Evolutionary conservation across 176 grass and related monocot species (phyloP).

Genomic region (Oryza meridionalis): DNA sequence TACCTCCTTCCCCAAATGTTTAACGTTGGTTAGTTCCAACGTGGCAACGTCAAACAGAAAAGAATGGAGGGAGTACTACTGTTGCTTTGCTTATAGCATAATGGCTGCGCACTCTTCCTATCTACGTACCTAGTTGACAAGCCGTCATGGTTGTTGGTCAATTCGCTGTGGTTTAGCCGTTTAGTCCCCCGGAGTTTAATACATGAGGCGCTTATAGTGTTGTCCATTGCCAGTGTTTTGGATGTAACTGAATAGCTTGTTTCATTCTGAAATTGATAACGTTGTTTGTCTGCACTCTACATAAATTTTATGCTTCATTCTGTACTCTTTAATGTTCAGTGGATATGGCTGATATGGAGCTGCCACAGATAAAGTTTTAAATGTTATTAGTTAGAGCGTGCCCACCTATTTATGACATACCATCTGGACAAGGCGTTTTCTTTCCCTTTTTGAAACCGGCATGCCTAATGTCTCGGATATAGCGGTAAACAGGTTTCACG

Average conservation of each 20-base stretch:
- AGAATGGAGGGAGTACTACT: background rate
- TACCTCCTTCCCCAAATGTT: no score
- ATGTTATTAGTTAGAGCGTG: background rate
- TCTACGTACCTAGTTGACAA: background rate
- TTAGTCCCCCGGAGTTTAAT: background rate
- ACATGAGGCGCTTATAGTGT: background rate
- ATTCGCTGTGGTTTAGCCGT: background rate
- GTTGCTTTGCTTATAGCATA: background rate
- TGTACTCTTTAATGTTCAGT: constrained; percentile 7
- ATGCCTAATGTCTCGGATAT: background rate
- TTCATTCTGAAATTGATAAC: background rate
- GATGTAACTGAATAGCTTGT: background rate
- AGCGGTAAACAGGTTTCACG: background rate
- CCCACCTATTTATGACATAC: background rate
- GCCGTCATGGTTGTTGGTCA: background rate
- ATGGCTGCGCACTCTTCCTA: background rate
- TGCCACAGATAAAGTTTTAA: background rate
- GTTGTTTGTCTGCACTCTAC: background rate
- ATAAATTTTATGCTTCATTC: background rate
- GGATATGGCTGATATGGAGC: background rate
- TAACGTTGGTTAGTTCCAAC: no score
- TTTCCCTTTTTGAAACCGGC: background rate
- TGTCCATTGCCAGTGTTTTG: background rate
- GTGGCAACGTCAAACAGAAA: no score
- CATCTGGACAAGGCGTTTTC: background rate